Evolutionary conservation across 1,139 yeast genomes (phyloP), one percentile per base, ranked within the genome.

Genomic region (Yamadazyma atmosphaerica): DNA sequence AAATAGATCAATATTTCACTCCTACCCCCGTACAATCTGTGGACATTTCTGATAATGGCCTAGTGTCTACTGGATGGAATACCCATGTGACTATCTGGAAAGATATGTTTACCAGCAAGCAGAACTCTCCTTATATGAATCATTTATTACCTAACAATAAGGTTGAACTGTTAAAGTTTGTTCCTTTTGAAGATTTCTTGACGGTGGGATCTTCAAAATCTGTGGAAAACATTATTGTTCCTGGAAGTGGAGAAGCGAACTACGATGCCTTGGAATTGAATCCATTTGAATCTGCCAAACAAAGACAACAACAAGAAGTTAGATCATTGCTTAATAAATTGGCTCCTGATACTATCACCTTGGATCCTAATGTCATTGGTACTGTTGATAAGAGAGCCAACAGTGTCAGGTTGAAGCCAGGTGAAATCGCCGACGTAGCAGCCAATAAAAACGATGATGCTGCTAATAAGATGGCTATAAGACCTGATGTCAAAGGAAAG

Each of bases 221-320:
- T 17, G 74, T 89, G 39, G 79, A 84, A 18, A 84, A 94, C 16
- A 55, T 94, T 41, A 85, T 94, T 49, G 77, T 92, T 41, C 98
- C 99, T 27, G 99, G 99, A 28, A 72, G 98, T 36, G 99, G 98
- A 70, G 98, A 94, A 66, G 97, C 98, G 44, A 94, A 94, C 65
- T 90, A 79, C 59, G 99, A 94, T 69, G 90, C 98, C 2, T 68
- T 89, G 56, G 98, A 94, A 63, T 65, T 83, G 54, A 94, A 94
- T 63, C 98, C 98, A 45, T 94, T 76, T 66, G 96, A 88, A 64
- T 79, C 94, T 16, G 83, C 89, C 35, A 85, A 87, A 60, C 97
- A 90, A 64, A 83, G 98, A 71, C 95, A 92, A 63, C 95, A 92
- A 67, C 77, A 79, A 40, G 98, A 94, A 70, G 96, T 94, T 33